Percentiles rank a stretch among this genome's conserved stretches.
These are phyloP conservation scores for Rosa chinensis DNA, from an alignment of 306 rosid genomes.

Conservation along the genomic window DNA sequence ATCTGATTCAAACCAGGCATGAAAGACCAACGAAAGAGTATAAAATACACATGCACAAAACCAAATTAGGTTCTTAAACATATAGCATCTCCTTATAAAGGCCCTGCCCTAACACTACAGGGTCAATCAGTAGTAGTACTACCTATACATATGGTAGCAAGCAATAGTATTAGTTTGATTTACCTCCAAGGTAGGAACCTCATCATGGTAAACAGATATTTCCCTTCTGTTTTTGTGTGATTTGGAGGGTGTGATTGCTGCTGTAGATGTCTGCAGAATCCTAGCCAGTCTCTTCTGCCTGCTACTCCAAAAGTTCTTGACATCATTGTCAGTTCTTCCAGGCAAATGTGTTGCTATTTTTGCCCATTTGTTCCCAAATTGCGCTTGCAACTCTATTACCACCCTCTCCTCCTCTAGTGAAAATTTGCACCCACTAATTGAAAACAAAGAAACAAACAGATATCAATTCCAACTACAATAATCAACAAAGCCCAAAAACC, in stretches of 20 bases:
- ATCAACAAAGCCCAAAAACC: not conserved
- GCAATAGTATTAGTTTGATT: not conserved
- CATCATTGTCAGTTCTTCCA: constrained; percentile 90
- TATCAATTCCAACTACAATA: not conserved
- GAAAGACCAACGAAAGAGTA: not conserved
- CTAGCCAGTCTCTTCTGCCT: constrained; percentile 82
- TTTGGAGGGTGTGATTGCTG: constrained; percentile 40
- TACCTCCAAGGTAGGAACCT: constrained; percentile 49
- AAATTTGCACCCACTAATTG: constrained; percentile 79
- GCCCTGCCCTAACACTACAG: not conserved
- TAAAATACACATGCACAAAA: not conserved
- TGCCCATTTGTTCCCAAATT: constrained; percentile 94
- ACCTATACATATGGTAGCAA: not conserved
- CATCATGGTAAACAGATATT: constrained; percentile 25
- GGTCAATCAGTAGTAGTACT: not conserved
- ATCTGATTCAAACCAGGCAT: not conserved
- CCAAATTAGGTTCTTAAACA: not conserved
- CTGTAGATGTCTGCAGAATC: constrained; percentile 54
- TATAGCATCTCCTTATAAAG: not conserved
- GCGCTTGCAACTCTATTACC: constrained; percentile 84
- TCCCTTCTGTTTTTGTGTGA: constrained; percentile 45
- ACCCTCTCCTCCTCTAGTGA: constrained; percentile 78
- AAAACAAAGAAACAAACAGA: not conserved
- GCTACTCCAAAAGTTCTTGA: constrained; percentile 97
- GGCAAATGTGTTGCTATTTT: constrained; percentile 73